phyloP scores from a whole-genome alignment of 495 filamentous ascomycete species.

The Lasiosphaeriaceae sp. region DNA sequence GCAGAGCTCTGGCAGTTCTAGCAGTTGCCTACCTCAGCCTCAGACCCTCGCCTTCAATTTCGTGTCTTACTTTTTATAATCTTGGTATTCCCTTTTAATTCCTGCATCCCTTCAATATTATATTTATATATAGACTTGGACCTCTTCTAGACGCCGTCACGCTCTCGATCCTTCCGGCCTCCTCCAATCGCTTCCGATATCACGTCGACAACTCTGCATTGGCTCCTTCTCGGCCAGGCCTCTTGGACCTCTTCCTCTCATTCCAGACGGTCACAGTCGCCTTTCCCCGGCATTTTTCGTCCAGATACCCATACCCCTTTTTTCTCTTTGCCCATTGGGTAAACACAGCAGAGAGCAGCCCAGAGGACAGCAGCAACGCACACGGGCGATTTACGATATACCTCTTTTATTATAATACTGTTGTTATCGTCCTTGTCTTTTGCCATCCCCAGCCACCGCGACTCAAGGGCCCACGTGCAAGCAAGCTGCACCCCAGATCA shows the following conservation, averaged over 20 bases:
- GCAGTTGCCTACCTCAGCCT: constrained; percentile 20
- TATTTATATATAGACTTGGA: background rate
- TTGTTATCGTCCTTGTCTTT: background rate
- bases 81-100: constrained; percentile 10
- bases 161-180: background rate
- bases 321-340: background rate
- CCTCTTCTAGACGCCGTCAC: constrained; percentile 3
- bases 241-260: no score
- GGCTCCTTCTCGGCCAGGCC: background rate
- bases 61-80: constrained; percentile 1
- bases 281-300: constrained; percentile 1
- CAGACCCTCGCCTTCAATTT: constrained; percentile 16
- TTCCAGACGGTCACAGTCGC: no score
- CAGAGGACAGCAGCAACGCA: background rate
- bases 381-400: background rate
- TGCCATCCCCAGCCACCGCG: background rate
- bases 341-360: background rate
- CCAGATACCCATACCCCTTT: background rate
- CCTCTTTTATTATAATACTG: background rate
- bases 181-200: constrained; percentile 1
- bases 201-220: background rate
- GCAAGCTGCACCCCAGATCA: constrained; percentile 23
- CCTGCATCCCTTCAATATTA: background rate
- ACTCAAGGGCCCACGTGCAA: constrained; percentile 21
- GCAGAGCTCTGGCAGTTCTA: constrained; percentile 54